Conservation (phyloP, 1,284 basidiomycete species). For the Earliella scabrosa region DNA sequence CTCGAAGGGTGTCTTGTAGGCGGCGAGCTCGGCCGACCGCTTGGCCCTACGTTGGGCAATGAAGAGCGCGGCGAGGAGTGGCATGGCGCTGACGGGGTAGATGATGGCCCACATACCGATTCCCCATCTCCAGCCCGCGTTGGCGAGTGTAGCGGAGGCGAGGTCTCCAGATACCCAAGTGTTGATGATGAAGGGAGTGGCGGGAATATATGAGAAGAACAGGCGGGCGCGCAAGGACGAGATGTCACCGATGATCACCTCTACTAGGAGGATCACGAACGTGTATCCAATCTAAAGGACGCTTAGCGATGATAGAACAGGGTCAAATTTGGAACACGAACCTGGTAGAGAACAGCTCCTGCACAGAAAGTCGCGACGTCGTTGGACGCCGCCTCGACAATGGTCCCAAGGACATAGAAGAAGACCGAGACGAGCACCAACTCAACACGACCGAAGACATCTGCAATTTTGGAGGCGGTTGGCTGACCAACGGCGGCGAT, state of each 20-base stretch:
- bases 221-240: conserved; percentile 42
- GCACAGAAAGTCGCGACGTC: neutral
- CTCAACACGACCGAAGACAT: neutral
- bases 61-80: conserved; percentile 36
- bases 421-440: neutral
- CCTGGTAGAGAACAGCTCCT: conserved; percentile 27
- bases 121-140: conserved; percentile 42
- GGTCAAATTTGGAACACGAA: conserved; percentile 22
- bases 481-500: neutral
- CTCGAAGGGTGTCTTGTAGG: neutral
- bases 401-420: conserved; percentile 6
- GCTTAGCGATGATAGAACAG: no score
- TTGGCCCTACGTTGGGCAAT: conserved; percentile 25
- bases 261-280: conserved; percentile 39
- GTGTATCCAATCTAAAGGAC: conserved; percentile 30
- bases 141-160: conserved; percentile 30
- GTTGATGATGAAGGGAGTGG: conserved; percentile 43
- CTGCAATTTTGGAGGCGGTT: neutral
- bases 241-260: conserved; percentile 44
- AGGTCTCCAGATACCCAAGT: conserved; percentile 42
- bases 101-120: conserved; percentile 47
- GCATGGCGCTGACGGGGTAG: conserved; percentile 38
- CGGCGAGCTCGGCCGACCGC: neutral
- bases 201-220: conserved; percentile 44
- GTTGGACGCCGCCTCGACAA: neutral